Conservation (phyloP, 1,284 basidiomycete genomes). For the Ustilago loliicola region DNA sequence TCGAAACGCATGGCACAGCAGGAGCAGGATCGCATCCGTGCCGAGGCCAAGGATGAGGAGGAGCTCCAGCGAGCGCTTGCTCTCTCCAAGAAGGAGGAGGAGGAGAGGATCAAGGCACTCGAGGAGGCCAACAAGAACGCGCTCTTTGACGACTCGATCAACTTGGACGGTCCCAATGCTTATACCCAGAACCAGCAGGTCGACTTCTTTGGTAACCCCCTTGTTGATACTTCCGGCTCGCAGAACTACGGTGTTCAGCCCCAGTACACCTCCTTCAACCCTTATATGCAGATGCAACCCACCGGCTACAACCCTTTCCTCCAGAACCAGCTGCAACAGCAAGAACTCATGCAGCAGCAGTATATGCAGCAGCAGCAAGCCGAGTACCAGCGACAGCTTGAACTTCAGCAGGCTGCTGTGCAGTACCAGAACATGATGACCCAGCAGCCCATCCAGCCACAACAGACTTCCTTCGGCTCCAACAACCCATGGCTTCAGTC, state of each 20-base stretch:
- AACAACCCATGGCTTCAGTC: conserved; percentile 83
- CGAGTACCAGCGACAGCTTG: conserved; percentile 70
- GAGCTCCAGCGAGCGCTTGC: conserved; percentile 84
- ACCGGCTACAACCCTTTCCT: conserved; percentile 64
- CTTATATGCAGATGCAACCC: conserved; percentile 73
- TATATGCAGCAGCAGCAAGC: conserved; percentile 65
- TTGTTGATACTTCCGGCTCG: conserved; percentile 53
- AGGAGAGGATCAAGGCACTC: conserved; percentile 71
- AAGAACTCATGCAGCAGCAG: conserved; percentile 77
- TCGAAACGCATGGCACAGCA: conserved; percentile 71
- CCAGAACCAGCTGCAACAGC: conserved; percentile 76
- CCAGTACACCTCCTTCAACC: conserved; percentile 75
- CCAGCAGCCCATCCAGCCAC: conserved; percentile 72
- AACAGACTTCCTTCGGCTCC: conserved; percentile 79
- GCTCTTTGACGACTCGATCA: conserved; percentile 80
- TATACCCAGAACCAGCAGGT: conserved; percentile 65
- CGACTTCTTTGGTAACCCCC: conserved; percentile 64
- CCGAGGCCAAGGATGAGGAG: conserved; percentile 74
- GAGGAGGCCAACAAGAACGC: conserved; percentile 82
- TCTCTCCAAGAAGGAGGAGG: conserved; percentile 84
- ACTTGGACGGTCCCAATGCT: conserved; percentile 61
- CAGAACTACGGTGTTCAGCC: conserved; percentile 71
- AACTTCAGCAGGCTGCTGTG: conserved; percentile 70
- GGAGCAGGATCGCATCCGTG: conserved; percentile 64
- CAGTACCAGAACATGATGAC: conserved; percentile 72